Percentiles rank a stretch among this genome's conserved stretches.
Conservation (phyloP, 306 rosid species). For the Pachyrhizus erosus region DNA sequence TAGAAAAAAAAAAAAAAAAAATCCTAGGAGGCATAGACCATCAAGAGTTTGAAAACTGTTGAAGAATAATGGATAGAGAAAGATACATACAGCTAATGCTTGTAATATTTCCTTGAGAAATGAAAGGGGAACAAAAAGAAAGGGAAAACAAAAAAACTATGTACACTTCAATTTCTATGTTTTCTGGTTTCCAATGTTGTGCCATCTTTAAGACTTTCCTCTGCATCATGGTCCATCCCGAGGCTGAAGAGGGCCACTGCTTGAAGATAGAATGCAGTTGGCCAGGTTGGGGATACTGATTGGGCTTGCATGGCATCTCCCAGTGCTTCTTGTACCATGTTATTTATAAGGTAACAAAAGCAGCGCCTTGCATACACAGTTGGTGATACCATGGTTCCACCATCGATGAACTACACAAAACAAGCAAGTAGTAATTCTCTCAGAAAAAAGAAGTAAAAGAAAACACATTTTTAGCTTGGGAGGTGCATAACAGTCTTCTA, state of each 20-base stretch:
- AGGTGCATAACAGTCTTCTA: neutral
- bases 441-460: neutral
- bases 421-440: neutral
- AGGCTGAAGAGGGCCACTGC: constrained; percentile 84
- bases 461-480: neutral
- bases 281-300: constrained; percentile 75
- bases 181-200: constrained; percentile 69
- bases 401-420: constrained; percentile 72
- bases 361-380: constrained; percentile 82
- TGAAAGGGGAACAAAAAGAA: neutral
- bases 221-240: constrained; percentile 90
- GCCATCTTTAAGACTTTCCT: constrained; percentile 87
- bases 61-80: neutral
- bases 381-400: constrained; percentile 85
- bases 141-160: constrained; percentile 44
- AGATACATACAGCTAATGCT: constrained; percentile 27
- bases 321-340: constrained; percentile 85
- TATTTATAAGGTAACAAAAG: constrained; percentile 80
- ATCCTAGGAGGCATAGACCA: neutral
- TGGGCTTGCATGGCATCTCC: constrained; percentile 97
- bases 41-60: neutral
- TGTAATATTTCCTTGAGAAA: constrained; percentile 26
- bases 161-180: constrained; percentile 63
- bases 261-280: constrained; percentile 87
- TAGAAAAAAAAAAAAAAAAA: neutral